Evolutionary conservation across 768 basidiomycete genomes (phyloP).

Genomic region (Rhodotorula kratochvilovae): DNA sequence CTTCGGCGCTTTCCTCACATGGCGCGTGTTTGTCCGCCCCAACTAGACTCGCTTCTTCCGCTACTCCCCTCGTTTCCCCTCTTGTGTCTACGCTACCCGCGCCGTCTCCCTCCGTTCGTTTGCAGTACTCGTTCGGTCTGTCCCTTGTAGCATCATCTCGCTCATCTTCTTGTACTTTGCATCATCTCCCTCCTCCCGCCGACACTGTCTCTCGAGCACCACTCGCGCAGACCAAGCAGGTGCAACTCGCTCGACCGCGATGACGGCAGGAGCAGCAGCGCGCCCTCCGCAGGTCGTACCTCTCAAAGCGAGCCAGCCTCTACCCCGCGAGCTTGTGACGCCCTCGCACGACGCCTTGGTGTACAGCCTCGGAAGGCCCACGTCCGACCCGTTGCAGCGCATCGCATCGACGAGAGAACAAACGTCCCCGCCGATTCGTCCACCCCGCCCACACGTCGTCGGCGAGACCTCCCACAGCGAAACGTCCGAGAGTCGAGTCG

Average conservation of each 20-base stretch:
- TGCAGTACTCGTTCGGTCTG: not conserved
- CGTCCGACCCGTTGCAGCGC: not conserved
- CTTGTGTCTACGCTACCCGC: not conserved
- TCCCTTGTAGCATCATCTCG: not conserved
- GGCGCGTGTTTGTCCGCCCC: conserved; percentile 4
- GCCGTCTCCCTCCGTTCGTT: no score
- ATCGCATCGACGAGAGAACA: no score
- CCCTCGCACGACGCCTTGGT: not conserved
- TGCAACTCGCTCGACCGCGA: no score
- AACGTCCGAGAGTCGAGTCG: not conserved
- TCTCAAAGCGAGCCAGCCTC: no score
- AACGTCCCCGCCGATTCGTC: not conserved
- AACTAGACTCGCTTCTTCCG: not conserved
- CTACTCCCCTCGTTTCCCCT: not conserved
- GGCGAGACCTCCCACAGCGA: not conserved
- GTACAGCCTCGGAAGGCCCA: not conserved
- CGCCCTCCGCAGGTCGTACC: no score
- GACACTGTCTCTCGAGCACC: no score
- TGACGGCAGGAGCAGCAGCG: no score
- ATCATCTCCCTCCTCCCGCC: no score
- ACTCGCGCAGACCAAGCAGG: no score
- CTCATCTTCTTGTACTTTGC: not conserved
- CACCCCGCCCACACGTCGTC: not conserved
- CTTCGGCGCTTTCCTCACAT: conserved; percentile 36
- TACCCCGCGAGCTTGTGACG: no score